These are phyloP conservation scores for Xylariaceae sp. DNA, from an alignment of 2,329 filamentous ascomycete genomes.

Conservation along the genomic window DNA sequence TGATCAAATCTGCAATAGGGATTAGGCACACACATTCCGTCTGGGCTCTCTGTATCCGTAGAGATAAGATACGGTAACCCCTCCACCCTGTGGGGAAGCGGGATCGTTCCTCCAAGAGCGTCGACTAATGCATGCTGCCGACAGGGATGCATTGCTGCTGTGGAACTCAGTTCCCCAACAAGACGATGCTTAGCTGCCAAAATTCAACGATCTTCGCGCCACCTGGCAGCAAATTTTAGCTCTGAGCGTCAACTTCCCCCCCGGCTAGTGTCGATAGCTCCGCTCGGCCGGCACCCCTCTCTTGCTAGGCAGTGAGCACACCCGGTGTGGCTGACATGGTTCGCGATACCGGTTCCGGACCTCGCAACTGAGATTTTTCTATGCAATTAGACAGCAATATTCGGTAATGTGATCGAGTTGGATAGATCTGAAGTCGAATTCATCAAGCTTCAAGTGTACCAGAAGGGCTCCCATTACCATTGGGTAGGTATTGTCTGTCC, in stretches of 20 bases:
- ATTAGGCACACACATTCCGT: background rate
- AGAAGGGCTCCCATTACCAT: background rate
- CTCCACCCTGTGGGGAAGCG: background rate
- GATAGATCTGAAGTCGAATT: background rate
- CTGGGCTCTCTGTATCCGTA: background rate
- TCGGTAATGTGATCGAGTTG: background rate
- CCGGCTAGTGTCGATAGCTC: background rate
- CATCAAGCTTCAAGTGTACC: background rate
- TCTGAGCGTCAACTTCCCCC: background rate
- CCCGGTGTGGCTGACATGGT: background rate
- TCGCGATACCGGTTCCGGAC: background rate
- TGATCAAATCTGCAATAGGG: too few species aligned
- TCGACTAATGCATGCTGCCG: background rate
- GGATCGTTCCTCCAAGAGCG: background rate
- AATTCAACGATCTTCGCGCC: constrained; percentile 14
- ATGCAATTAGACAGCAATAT: background rate
- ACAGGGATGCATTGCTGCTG: constrained; percentile 8
- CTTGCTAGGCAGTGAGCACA: background rate
- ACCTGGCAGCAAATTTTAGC: constrained; percentile 10
- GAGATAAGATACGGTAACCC: background rate
- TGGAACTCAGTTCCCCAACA: constrained; percentile 40
- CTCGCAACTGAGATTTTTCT: background rate
- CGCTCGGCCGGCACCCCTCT: background rate
- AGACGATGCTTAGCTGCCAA: constrained; percentile 26
- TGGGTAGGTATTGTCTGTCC: too few species aligned